These are phyloP conservation scores for Aaosphaeria pasadenensis DNA, from an alignment of 2,329 filamentous ascomycete species.

Conservation along the genomic window DNA sequence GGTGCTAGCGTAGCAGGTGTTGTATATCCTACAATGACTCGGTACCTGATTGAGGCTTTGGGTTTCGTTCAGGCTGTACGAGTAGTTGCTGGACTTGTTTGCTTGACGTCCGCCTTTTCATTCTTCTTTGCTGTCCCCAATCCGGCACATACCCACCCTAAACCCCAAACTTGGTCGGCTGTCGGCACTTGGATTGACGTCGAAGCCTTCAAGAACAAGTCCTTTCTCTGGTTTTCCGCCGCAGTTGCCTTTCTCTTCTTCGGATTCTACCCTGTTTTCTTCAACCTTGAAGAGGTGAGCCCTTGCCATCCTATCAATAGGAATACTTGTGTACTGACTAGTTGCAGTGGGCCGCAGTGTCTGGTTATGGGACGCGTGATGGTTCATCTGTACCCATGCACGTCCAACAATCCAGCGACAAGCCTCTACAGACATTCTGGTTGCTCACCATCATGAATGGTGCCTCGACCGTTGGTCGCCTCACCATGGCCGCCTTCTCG, in stretches of 20 bases:
- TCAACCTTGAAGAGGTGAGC: slow-evolving; percentile 50
- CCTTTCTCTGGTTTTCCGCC: slow-evolving; percentile 45
- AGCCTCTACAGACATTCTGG: slow-evolving; percentile 46
- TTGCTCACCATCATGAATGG: slow-evolving; percentile 52
- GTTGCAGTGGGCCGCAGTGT: slow-evolving; percentile 43
- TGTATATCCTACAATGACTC: slow-evolving; percentile 48
- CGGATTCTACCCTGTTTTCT: slow-evolving; percentile 53
- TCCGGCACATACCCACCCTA: slow-evolving; percentile 38
- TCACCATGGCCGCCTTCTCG: slow-evolving; percentile 44
- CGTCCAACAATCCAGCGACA: slow-evolving; percentile 13
- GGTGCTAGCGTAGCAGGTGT: slow-evolving; percentile 49
- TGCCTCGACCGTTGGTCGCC: slow-evolving; percentile 45
- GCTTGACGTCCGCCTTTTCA: slow-evolving; percentile 40
- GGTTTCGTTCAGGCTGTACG: slow-evolving; percentile 47
- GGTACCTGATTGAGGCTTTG: slow-evolving; percentile 39
- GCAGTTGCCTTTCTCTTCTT: slow-evolving; percentile 49
- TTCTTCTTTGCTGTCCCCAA: slow-evolving; percentile 44
- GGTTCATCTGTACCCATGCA: slow-evolving; percentile 8
- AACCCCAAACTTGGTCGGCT: slow-evolving; percentile 37
- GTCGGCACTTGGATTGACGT: slow-evolving; percentile 44
- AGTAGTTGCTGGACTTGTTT: slow-evolving; percentile 41
- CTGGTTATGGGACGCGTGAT: slow-evolving; percentile 41
- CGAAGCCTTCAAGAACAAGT: slow-evolving; percentile 41
- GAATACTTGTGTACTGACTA: slow-evolving; percentile 10
- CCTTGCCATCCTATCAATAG: neutral